Evolutionary conservation across 2,329 filamentous ascomycete genomes (phyloP).

Genomic region (Cryoendolithus antarcticus): DNA sequence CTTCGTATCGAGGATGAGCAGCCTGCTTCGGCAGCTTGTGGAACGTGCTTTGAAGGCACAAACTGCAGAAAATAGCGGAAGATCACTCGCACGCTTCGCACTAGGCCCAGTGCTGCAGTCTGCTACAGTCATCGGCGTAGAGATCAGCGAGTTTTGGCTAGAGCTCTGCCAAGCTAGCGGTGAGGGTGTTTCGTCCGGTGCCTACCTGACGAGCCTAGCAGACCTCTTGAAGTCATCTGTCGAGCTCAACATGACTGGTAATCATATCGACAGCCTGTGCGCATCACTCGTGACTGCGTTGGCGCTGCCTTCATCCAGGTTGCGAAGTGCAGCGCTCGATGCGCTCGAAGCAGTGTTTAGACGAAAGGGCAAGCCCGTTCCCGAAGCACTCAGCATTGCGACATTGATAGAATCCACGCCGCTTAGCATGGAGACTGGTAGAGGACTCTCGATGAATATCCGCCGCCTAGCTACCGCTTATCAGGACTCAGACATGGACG

Average conservation of each 20-base stretch:
- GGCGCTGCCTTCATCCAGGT: slow-evolving; percentile 58
- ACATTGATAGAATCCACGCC: slow-evolving; percentile 69
- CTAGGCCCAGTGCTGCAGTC: not conserved
- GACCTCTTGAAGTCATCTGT: not conserved
- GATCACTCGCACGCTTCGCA: not conserved
- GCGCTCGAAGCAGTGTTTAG: slow-evolving; percentile 53
- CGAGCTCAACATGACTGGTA: slow-evolving; percentile 5
- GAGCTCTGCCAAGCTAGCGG: not conserved
- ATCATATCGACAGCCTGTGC: slow-evolving; percentile 50
- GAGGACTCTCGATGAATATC: slow-evolving; percentile 72
- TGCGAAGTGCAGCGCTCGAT: slow-evolving; percentile 61
- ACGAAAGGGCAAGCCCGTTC: slow-evolving; percentile 35
- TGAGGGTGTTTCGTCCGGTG: too few species aligned
- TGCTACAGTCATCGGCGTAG: not conserved
- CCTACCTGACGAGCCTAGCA: too few species aligned
- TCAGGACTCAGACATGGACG: slow-evolving; percentile 42
- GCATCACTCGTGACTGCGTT: slow-evolving; percentile 60
- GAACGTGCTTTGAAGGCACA: not conserved
- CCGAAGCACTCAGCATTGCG: slow-evolving; percentile 50
- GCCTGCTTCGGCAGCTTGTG: not conserved
- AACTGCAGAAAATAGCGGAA: not conserved
- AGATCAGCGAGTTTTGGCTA: not conserved
- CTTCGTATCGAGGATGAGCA: not conserved
- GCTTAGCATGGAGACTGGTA: slow-evolving; percentile 60
- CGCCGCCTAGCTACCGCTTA: slow-evolving; percentile 63